Percentiles rank a stretch among this genome's conserved stretches.
phyloP scores from a whole-genome alignment of 257 asterid species.

The Echium plantagineum region DNA sequence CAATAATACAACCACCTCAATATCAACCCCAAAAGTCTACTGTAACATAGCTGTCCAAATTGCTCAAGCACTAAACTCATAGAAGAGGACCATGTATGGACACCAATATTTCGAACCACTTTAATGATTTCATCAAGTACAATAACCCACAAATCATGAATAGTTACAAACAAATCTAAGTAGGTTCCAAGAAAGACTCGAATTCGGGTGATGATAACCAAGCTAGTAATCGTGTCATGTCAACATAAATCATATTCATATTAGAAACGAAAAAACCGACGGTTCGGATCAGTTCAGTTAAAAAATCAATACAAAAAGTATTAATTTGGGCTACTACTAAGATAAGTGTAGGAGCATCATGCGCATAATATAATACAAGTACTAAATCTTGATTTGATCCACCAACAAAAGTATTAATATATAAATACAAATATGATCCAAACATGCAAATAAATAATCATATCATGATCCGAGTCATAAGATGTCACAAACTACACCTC shows the following conservation, averaged over 20 bases:
- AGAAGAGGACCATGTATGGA: background rate
- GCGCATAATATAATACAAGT: no score
- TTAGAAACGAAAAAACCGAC: no score
- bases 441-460: conserved; percentile 1
- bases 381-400: conserved; percentile 6
- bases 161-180: background rate
- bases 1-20: background rate
- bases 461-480: conserved; percentile 1
- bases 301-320: no score
- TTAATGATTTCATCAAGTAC: no score
- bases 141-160: no score
- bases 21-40: background rate
- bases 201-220: background rate
- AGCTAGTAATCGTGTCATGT: background rate
- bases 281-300: no score
- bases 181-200: no score
- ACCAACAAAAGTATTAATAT: background rate
- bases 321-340: no score
- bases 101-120: background rate
- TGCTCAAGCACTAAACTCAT: background rate
- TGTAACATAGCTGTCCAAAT: background rate
- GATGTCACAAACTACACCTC: conserved; percentile 5
- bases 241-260: background rate
- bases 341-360: background rate
- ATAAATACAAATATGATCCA: background rate